Percentiles rank a stretch among this genome's conserved stretches.
Evolutionary conservation across 2,329 filamentous ascomycete genomes (phyloP).

Genomic region (Bipolaris sorokiniana): DNA sequence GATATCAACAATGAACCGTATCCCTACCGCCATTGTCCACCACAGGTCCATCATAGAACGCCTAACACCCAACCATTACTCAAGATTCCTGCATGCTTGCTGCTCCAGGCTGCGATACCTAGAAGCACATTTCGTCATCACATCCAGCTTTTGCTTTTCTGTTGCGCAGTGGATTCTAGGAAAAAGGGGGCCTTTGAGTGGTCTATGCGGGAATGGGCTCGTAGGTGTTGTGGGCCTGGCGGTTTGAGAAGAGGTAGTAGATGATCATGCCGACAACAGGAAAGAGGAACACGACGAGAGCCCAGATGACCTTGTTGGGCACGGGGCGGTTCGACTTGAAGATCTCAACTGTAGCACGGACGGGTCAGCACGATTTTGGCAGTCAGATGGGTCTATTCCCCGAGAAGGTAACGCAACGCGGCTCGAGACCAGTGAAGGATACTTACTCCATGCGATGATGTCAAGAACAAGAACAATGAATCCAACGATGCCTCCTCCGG

Average conservation of each 20-base stretch:
- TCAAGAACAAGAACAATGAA: conserved; percentile 68
- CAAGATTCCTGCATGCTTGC: neutral
- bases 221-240: conserved; percentile 63
- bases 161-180: too few relatives aligned
- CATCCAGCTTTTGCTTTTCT: neutral
- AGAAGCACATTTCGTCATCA: neutral
- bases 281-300: conserved; percentile 68
- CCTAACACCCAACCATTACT: neutral
- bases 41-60: neutral
- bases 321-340: conserved; percentile 67
- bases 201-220: conserved; percentile 54
- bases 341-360: conserved; percentile 61
- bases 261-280: conserved; percentile 66
- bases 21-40: neutral
- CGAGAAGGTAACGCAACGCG: neutral
- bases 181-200: neutral
- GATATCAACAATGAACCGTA: neutral
- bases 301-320: conserved; percentile 66
- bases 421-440: neutral
- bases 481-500: conserved; percentile 66
- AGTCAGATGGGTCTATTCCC: neutral
- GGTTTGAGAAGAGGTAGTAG: conserved; percentile 70
- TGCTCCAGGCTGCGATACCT: neutral
- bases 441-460: conserved; percentile 67
- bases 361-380: conserved; percentile 21